Evolutionary conservation across 2,329 filamentous ascomycete species (phyloP), one percentile per base, ranked within the genome.

Genomic region (Verticillium tricorpus): DNA sequence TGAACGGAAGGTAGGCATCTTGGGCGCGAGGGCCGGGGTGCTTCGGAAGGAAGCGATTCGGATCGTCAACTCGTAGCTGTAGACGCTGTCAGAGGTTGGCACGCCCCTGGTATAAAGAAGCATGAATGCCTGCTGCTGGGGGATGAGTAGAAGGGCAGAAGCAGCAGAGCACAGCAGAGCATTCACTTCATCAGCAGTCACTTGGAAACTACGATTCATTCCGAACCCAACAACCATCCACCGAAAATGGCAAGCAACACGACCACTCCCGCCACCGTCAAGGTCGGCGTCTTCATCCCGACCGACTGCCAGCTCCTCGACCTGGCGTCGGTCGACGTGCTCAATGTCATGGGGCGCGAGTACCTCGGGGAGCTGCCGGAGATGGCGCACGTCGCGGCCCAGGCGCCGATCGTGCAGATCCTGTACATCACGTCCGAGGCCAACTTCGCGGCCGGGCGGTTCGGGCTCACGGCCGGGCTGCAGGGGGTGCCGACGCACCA

Each of bases 261-360:
- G 28, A 28, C 34, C 34, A 35, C 34, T 14, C 34, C 34, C 14
- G 34, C 34, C 14, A 76, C 15, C 25, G 52, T 56, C 52, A 56
- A 56, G 25, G 11, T 85, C 57, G 83, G 82, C 25, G 80, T 85
- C 61, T 84, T 82, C 68, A 72, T 84, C 57, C 81, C 82, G 2
- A 64, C 66, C 2, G 73, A 74, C 1, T 74, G 75, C 12, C 82
- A 85, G 64, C 69, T 82, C 9, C 77, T 85, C 19, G 83, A 85
- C 68, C 67, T 76, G 5, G 82, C 82, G 11, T 78, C 78, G 57
- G 73, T 84, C 60, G 82, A 85, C 69, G 71, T 84, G 58, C 75
- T 85, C 19, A 78, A 73, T 35, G 74, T 73, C 64, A 76, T 83
- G 71, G 77, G 76, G 61, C 71, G 76, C 61, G 74, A 79, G 57